Evolutionary conservation across 2,329 filamentous ascomycete genomes (phyloP), one percentile per base, ranked within the genome.

Genomic region (Pyrenochaeta sp.): DNA sequence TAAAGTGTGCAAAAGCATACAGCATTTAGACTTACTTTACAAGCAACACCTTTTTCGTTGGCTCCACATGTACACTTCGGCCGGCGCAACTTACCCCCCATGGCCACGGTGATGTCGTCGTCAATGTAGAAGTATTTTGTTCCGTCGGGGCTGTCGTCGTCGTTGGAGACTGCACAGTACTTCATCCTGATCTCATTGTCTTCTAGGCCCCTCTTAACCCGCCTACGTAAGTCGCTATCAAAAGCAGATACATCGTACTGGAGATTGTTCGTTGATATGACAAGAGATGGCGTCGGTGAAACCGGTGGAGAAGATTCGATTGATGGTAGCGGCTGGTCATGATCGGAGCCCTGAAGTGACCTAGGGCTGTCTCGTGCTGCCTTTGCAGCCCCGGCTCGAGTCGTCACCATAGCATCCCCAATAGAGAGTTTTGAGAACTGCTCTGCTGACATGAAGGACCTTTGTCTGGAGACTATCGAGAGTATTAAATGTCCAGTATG

Each of bases 351-450:
- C 17, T 56, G 54, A 9, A 59, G 60, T 14, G 59, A 52, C 42
- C 54, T 49, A 55, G 55, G 43, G 42, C 54, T 61, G 53, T 60
- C 45, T 50, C 56, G 64, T 53, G 61, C 58, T 59, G 63, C 68
- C 58, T 61, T 69, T 55, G 68, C 70, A 48, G 72, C 69, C 44
- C 67, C 61, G 56, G 72, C 67, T 58, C 72, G 68, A 67, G 73
- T 74, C 43, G 68, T 75, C 56, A 75, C 72, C 73, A 75, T 75
- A 20, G 58, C 61, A 57, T 73, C 71, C 55, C 63, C 64, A n/a
- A 75, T 60, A 53, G 71, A 71, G 55, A 75, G 69, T 56, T 69
- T 71, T 33, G 69, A 72, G 40, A 75, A 68, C 45, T 68, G 67
- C 64, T 75, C 72, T 42, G 61, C 69, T 56, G 72, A 73, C 73